A percentile compares a stretch with the other conserved stretches of the same genome.
Evolutionary conservation across 495 filamentous ascomycete species (phyloP).

Genomic region (Alectoria sarmentosa): DNA sequence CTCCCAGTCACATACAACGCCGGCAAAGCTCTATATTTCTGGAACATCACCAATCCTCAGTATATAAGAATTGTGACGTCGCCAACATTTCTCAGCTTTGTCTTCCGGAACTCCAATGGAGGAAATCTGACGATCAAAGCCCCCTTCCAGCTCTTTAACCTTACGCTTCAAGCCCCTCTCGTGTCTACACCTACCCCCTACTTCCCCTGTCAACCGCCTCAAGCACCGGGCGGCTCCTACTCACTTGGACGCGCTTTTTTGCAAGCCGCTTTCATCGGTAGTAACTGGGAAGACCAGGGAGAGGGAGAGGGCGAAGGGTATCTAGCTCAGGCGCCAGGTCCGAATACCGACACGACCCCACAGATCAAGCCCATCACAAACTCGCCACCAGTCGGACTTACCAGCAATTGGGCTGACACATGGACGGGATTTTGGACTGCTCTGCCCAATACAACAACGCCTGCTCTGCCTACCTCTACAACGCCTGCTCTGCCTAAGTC

Average conservation of each 20-base stretch:
- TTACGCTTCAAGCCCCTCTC: conserved; percentile 43
- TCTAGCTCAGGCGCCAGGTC: conserved; percentile 45
- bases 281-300: conserved; percentile 37
- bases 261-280: conserved; percentile 49
- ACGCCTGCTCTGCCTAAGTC: conserved; percentile 14
- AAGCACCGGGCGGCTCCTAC: conserved; percentile 23
- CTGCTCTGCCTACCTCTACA: too few relatives aligned
- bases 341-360: conserved; percentile 25
- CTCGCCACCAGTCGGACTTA: neutral
- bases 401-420: conserved; percentile 29
- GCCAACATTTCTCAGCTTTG: conserved; percentile 22
- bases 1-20: conserved; percentile 40
- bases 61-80: conserved; percentile 28
- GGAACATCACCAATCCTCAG: conserved; percentile 36
- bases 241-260: conserved; percentile 48
- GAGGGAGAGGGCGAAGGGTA: conserved; percentile 36
- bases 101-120: conserved; percentile 16
- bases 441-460: conserved; percentile 7
- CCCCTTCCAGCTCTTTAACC: conserved; percentile 48
- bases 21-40: conserved; percentile 40
- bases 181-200: conserved; percentile 39
- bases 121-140: conserved; percentile 45
- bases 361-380: conserved; percentile 18
- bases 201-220: conserved; percentile 43
- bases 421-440: conserved; percentile 36